These are phyloP conservation scores for Xylaria sp. DNA, from an alignment of 2,329 filamentous ascomycete species.

Conservation along the genomic window DNA sequence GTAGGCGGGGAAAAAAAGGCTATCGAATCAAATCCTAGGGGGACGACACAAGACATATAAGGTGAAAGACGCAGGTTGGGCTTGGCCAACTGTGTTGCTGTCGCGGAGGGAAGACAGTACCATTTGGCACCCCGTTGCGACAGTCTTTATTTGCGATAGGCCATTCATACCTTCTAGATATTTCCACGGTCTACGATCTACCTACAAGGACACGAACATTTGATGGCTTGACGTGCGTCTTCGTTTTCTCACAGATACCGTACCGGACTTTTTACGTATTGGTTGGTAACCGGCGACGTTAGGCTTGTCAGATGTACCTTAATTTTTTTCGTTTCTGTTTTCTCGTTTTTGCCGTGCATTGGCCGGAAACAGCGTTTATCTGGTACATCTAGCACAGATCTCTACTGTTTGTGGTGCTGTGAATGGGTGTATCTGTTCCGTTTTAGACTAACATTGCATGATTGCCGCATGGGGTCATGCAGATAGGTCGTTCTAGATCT, in stretches of 20 bases:
- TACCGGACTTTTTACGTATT: conserved; percentile 16
- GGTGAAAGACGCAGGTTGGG: conserved; percentile 29
- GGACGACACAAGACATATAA: conserved; percentile 33
- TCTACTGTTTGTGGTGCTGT: conserved; percentile 22
- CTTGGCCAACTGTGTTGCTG: conserved; percentile 30
- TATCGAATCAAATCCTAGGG: conserved; percentile 29
- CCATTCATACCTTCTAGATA: conserved; percentile 14
- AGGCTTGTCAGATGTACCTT: background rate
- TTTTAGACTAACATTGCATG: conserved; percentile 38
- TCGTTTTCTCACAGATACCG: conserved; percentile 8
- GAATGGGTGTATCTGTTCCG: conserved; percentile 29
- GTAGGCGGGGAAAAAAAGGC: conserved; percentile 31
- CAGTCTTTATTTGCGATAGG: conserved; percentile 25
- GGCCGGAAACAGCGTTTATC: conserved; percentile 25
- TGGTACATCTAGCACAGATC: conserved; percentile 28
- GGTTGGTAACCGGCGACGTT: conserved; percentile 8
- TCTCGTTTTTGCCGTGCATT: conserved; percentile 24
- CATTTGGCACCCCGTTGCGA: conserved; percentile 29
- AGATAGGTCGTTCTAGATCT: conserved; percentile 37
- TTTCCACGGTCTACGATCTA: conserved; percentile 7
- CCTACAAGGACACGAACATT: conserved; percentile 36
- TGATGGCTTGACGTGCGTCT: conserved; percentile 28
- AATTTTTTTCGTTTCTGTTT: conserved; percentile 2
- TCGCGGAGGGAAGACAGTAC: conserved; percentile 34
- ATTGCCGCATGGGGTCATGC: conserved; percentile 34